Evolutionary conservation across 371 early-diverging fungal species (phyloP), one percentile per base, ranked within the genome.

Genomic region (Apophysomyces trapeziformis): DNA sequence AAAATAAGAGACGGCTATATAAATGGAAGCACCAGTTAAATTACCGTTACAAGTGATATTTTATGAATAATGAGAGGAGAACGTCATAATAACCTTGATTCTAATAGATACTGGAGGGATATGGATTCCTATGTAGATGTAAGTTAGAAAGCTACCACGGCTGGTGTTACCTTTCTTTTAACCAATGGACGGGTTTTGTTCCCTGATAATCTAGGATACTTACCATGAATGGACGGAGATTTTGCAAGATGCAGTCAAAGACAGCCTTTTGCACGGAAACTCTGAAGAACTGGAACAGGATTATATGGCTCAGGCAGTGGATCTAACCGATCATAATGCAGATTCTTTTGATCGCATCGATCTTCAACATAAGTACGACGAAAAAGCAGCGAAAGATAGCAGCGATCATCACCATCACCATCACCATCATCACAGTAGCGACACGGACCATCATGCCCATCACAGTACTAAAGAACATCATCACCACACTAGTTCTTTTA

Each of bases 361-460:
- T 21, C 21, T 50, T 9, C 54, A 5, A 21, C 21, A 50, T 11
- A 26, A 50, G 9, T 50, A n/a, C 9, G 16, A 18, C 21, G 54
- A 50, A n/a, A 50, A 21, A 8, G n/a, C 54, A 50, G 54, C 54
- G 4, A 6, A 50, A 21, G 54, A 50, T 18, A 50, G 21, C 18
- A 50, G 54, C 32, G 54, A 50, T 9, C 54, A 50, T 11, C 54
- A 50, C 5, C 54, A 50, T 21, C 54, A 50, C 21, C 54, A 50
- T 21, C 54, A 50, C 4, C 54, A 50, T 45, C 46, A 45, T 32
- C n/a, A 18, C 3, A 47, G 21, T 50, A 50, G 54, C 54, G 21
- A 21, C 21, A 50, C 54, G 21, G 21, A 50, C 21, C 21, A 50
- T 9, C 32, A 50, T 47, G n/a, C 1, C 4, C 47, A 47, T 4